Evolutionary conservation across 2,329 filamentous ascomycete genomes (phyloP), one percentile per base, ranked within the genome.

Genomic region (Malbranchea zuffiana): DNA sequence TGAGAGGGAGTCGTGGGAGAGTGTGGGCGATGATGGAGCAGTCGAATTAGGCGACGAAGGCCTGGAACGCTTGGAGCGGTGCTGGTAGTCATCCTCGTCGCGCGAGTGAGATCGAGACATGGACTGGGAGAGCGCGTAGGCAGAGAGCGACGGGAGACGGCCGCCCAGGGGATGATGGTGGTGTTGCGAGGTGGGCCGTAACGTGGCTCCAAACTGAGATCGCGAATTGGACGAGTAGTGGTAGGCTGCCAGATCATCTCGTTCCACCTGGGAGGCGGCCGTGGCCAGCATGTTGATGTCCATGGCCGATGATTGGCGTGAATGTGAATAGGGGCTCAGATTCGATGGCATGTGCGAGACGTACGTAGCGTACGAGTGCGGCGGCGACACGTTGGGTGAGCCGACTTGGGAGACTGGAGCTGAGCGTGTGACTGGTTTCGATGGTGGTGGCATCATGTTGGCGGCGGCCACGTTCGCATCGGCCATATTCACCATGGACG

Each of bases 41-140:
- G 88, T 96, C 6, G 87, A 95, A 63, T 92, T 85, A 36, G 88
- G 90, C 23, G 88, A 95, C 59, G 87, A 90, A 28, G 90, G 88
- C 50, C 88, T 71, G 42, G 88, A 96, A 45, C 86, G 78, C 70
- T 96, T 96, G 17, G 81, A 74, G 55, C 85, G 68, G 33, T 75
- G 76, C 34, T 67, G 63, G 49, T 80, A 80, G 49, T 95, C 80
- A 38, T 74, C 65, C 25, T 75, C 79, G 29, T 84, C 82, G 41
- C 86, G 81, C 10, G 52, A 53, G 40, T 54, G 52, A 19, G 83
- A 82, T 47, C 88, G 75, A 35, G 84, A 86, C 86, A 96, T 95
- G 55, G 86, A 84, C 59, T 95, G 74, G 4, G 67, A 68, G 47
- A 76, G 74, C 35, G 74, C 71, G 51, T 77, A 95, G n/a, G 81